Base-by-base conservation (phyloP, 257 asterid genomes). In the Voacanga thouarsii region DNA sequence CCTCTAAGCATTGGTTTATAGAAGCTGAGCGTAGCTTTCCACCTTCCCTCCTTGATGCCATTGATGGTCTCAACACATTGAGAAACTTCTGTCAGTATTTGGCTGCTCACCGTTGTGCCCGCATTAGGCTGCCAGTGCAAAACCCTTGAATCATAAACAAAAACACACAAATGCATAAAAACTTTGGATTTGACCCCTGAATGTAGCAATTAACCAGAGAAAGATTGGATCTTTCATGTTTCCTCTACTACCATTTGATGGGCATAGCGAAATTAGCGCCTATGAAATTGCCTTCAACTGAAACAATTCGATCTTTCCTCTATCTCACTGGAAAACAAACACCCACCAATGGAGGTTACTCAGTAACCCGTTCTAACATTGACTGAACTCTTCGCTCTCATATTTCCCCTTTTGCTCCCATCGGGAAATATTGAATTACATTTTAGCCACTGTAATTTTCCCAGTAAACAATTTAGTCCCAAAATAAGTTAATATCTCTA, bases 121-220 rank as follows among this genome's bases (percentile, higher is more conserved):
- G 92, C 92, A 75, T 96, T 96, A 11, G 97, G 97, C 77, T 93
- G 99, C 99, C 98, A 96, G 82, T 96, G 92, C 61, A 93, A 87
- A 85, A 96, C 90, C 97, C 98, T 94, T 81, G 72, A 80, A 3
- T 61, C n/a, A 76, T 26, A 74, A 76, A 81, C 53, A 67, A 23
- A 60, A 64, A 72, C 28, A 39, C 73, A 61, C 61, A 53, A 4
- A 53, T 2, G 16, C 53, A 68, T 18, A 21, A 68, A 21, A 21
- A 4, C 28, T 12, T 41, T 66, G 49, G 2, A 64, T 65, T n/a
- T 45, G 8, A 15, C 19, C 50, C 28, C 30, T 49, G 18, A 64
- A 47, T 4, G 30, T 24, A 19, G 3, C 0, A 26, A 3, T 0
- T 8, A 63, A 28, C 11, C 0, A 65, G 53, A 37, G 8, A n/a